A percentile compares a stretch with the other conserved stretches of the same genome.
Conservation (phyloP, 1,284 basidiomycete species). For the Microbotryum saponariae region DNA sequence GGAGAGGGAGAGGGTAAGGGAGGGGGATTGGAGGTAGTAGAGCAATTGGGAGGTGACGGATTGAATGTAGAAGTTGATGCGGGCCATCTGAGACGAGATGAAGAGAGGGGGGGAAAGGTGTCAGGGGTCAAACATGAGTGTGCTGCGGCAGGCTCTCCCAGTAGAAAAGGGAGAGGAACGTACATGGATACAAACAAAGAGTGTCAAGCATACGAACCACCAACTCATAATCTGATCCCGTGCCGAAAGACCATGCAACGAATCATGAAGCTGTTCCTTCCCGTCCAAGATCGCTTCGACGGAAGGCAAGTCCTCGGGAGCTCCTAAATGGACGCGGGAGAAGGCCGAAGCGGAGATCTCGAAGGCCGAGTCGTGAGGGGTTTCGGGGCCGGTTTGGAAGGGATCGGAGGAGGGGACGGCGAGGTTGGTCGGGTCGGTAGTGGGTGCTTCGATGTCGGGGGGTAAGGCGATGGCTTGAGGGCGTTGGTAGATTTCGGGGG, state of each 20-base stretch:
- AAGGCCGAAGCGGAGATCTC: conserved; percentile 9
- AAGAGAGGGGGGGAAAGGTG: conserved; percentile 14
- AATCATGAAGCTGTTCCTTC: conserved; percentile 39
- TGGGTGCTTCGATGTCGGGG: conserved; percentile 2
- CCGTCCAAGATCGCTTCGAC: conserved; percentile 30
- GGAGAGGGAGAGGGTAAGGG: conserved; percentile 37
- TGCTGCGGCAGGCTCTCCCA: conserved; percentile 1
- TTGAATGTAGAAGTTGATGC: conserved; percentile 44
- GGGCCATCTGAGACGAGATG: conserved; percentile 35
- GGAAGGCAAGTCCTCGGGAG: neutral
- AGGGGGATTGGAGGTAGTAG: conserved; percentile 38
- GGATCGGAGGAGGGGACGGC: neutral
- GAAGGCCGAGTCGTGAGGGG: neutral
- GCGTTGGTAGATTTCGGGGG: conserved; percentile 29
- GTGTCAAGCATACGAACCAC: conserved; percentile 39
- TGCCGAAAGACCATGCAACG: conserved; percentile 38
- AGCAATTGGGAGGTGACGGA: conserved; percentile 41
- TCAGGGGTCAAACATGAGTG: neutral
- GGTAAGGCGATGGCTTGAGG: neutral
- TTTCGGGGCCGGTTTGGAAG: neutral
- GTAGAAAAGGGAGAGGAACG: neutral
- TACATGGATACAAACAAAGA: neutral
- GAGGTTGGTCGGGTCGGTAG: no score
- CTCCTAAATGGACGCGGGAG: conserved; percentile 20
- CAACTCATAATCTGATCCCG: conserved; percentile 38